These are phyloP conservation scores for Mycena polygramma DNA, from an alignment of 768 basidiomycete genomes.

Conservation along the genomic window DNA sequence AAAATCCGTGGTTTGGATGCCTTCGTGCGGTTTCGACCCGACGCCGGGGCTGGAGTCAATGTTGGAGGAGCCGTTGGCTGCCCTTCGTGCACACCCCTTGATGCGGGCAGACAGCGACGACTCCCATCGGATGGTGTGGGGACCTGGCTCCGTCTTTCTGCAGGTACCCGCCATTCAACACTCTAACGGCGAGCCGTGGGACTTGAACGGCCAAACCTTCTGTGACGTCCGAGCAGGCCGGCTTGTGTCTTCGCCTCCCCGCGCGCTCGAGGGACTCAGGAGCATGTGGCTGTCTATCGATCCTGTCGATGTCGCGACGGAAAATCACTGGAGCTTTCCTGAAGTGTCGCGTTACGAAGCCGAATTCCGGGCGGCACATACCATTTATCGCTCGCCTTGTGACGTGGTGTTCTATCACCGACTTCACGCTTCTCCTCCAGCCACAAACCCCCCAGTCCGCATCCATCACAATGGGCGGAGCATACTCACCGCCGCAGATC, in stretches of 20 bases:
- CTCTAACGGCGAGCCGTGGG: conserved; percentile 1
- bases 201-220: conserved; percentile 7
- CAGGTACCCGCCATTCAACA: conserved; percentile 19
- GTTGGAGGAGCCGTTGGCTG: background rate
- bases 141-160: conserved; percentile 1
- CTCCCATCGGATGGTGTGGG: background rate
- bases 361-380: no score
- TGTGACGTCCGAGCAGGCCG: background rate
- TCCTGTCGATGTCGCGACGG: background rate
- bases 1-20: background rate
- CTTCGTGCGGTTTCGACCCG: background rate
- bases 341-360: no score
- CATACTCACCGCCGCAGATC: no score
- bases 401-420: no score
- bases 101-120: background rate
- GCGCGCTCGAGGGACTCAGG: background rate
- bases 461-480: no score
- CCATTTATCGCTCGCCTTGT: no score
- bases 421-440: no score
- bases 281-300: background rate
- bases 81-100: background rate
- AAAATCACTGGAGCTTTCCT: no score
- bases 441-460: no score
- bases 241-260: background rate
- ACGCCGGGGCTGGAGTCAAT: background rate